These are phyloP conservation scores for Monosporozyma siamensis DNA, from an alignment of 805 yeast species.

Conservation along the genomic window DNA sequence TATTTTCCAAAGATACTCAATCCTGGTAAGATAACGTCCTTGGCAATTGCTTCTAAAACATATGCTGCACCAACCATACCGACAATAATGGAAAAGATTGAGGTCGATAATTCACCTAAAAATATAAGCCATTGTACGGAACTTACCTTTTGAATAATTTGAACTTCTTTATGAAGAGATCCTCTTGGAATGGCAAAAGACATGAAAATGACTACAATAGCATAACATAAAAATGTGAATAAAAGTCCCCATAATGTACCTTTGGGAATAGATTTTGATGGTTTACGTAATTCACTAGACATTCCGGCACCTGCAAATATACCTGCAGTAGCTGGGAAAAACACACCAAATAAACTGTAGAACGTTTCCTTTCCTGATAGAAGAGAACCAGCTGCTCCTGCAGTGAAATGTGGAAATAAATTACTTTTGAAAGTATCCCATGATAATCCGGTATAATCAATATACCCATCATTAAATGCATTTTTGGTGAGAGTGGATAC, in stretches of 20 bases:
- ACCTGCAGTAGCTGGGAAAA: constrained; percentile 98
- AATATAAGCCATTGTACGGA: constrained; percentile 58
- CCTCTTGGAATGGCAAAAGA: constrained; percentile 75
- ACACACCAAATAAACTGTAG: constrained; percentile 81
- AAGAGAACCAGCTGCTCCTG: constrained; percentile 88
- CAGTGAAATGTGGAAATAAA: constrained; percentile 69
- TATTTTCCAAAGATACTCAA: constrained; percentile 52
- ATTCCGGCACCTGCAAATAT: constrained; percentile 97
- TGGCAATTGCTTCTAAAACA: constrained; percentile 81
- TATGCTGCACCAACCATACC: constrained; percentile 95
- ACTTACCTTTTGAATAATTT: constrained; percentile 75
- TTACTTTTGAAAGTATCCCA: constrained; percentile 60
- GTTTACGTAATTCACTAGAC: constrained; percentile 87
- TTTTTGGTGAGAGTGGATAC: constrained; percentile 56
- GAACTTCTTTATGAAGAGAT: constrained; percentile 67
- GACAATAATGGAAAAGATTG: constrained; percentile 85
- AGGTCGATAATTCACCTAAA: constrained; percentile 85
- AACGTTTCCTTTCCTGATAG: constrained; percentile 57
- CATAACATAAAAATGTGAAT: constrained; percentile 67
- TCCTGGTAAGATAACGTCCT: constrained; percentile 83
- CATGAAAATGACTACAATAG: constrained; percentile 71
- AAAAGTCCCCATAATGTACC: constrained; percentile 87
- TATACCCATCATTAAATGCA: constrained; percentile 49
- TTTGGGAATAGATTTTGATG: constrained; percentile 81
- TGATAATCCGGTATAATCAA: constrained; percentile 61